Evolutionary conservation across 305 asterid species (phyloP), one percentile per base, ranked within the genome.

Genomic region (Fraxinus latifolia): DNA sequence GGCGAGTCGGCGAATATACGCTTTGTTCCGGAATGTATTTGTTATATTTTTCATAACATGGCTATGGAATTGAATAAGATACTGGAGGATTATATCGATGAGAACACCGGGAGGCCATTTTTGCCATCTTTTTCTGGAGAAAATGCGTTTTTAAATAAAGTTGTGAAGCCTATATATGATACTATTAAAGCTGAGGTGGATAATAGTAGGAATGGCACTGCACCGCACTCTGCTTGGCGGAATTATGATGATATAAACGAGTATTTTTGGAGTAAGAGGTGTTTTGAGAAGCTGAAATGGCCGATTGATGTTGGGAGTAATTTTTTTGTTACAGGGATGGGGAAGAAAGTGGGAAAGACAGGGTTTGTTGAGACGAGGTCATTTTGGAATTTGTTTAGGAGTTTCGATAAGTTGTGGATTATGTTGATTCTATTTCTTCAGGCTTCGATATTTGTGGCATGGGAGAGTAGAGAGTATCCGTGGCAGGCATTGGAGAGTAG

Each of bases 201-300:
- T 2, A 89, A 86, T 65, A 89, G 88, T 82, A 80, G 78, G 78
- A 87, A 89, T 81, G 92, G 90, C 37, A 84, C 90, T 67, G 92
- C 92, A 23, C 90, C 92, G 19, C 90, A 89, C 78, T 86, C 89
- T 42, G 92, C 89, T 4, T 89, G 92, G 92, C 76, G 92, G 82
- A 89, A 89, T 71, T 89, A 89, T 44, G 92, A 89, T 77, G 92
- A 89, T 80, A 84, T 89, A 39, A 89, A 89, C 42, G 92, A 89
- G 81, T 89, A 89, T 44, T 89, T 89, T 74, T 89, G 92, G 92
- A 87, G 85, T 79, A 82, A 82, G 81, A 82, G 91, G 84, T 89
- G 91, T 82, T 79, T 87, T 42, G 87, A 87, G 79, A 89, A 82
- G 82, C 83, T 89, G 84, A 86, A 82, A n/a, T 89, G 92, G 92